Evolutionary conservation across 345 rosid species (phyloP).

Genomic region (Raphanus raphanistrum): DNA sequence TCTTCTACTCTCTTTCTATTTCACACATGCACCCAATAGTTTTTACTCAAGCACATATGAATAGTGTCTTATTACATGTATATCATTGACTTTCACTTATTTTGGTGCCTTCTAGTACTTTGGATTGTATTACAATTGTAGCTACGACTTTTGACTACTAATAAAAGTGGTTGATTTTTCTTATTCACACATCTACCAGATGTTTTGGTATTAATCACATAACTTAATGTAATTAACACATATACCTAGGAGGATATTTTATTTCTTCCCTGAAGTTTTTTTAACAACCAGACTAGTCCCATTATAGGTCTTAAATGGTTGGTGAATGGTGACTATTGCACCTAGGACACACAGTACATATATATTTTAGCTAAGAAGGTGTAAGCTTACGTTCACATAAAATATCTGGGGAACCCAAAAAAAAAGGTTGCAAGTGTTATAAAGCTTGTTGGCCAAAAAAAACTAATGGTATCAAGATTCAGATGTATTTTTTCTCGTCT

Average conservation of each 20-base stretch:
- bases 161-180: not conserved
- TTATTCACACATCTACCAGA: not conserved
- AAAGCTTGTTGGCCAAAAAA: not conserved
- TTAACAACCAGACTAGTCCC: not conserved
- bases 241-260: not conserved
- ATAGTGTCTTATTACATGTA: not conserved
- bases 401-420: not conserved
- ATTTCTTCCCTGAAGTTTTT: not conserved
- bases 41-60: not conserved
- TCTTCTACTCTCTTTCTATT: not conserved
- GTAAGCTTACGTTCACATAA: not conserved
- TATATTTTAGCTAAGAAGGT: not conserved
- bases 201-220: not conserved
- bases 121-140: not conserved
- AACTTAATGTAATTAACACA: not conserved
- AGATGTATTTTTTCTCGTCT: slow-evolving; percentile 8
- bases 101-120: not conserved
- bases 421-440: slow-evolving; percentile 11
- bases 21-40: not conserved
- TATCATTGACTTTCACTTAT: not conserved
- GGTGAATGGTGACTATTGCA: not conserved
- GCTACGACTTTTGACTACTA: not conserved
- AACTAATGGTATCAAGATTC: slow-evolving; percentile 4
- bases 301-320: not conserved
- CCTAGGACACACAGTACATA: not conserved